Conservation (phyloP, 768 basidiomycete species). For the Amanita inopinata region DNA sequence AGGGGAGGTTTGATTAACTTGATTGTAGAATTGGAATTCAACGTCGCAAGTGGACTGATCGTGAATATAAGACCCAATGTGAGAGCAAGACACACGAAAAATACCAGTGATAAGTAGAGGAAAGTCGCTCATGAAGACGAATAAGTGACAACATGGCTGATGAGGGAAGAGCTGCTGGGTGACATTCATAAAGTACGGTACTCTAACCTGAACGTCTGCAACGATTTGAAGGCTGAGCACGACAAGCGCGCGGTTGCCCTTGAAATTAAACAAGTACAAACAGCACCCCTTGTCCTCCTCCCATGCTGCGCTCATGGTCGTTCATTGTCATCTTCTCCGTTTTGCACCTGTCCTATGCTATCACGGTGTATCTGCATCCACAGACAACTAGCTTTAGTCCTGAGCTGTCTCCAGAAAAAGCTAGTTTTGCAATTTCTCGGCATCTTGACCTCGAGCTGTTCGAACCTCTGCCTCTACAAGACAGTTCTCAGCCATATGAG, state of each 20-base stretch:
- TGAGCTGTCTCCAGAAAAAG: slow-evolving; percentile 39
- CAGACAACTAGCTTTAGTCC: slow-evolving; percentile 24
- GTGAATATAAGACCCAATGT: slow-evolving; percentile 6
- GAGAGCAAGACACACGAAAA: not conserved
- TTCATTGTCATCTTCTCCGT: slow-evolving; percentile 22
- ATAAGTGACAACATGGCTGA: slow-evolving; percentile 6
- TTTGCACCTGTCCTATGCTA: slow-evolving; percentile 34
- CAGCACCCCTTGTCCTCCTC: slow-evolving; percentile 12
- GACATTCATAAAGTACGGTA: too few species aligned
- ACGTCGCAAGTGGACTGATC: slow-evolving; percentile 6
- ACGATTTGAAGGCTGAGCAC: too few species aligned
- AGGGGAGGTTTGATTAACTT: slow-evolving; percentile 17
- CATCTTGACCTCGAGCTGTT: slow-evolving; percentile 67
- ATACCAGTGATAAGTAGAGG: slow-evolving; percentile 12
- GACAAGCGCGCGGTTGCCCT: not conserved
- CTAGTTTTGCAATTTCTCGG: slow-evolving; percentile 50
- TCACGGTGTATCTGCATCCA: slow-evolving; percentile 54
- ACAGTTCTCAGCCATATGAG: slow-evolving; percentile 22
- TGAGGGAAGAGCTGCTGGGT: too few species aligned
- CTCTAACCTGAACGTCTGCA: too few species aligned
- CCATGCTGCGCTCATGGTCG: slow-evolving; percentile 19
- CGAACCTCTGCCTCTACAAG: slow-evolving; percentile 31
- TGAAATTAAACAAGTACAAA: slow-evolving; percentile 22
- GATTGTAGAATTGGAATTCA: slow-evolving; percentile 7
- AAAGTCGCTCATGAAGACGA: slow-evolving; percentile 9